Evolutionary conservation across 352 stramenopile genomes (phyloP), one percentile per base, ranked within the genome.

Genomic region (Globisporangium nodosum): DNA sequence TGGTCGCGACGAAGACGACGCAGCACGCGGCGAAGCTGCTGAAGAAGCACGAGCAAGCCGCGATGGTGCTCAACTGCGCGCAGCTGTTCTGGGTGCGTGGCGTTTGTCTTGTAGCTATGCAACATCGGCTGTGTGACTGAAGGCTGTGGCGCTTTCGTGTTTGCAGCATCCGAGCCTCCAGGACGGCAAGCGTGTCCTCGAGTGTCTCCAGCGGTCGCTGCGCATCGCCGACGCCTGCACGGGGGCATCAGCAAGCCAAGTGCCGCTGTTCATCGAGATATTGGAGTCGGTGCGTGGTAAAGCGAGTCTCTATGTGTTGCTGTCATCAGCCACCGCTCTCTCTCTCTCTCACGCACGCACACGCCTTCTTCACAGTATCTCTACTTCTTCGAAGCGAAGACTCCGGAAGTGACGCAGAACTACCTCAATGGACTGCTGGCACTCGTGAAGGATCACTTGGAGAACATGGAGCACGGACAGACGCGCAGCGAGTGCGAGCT

Each of bases 241-340:
- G 21, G 71, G 73, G 5, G 70, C 81, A 0, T 86, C 90, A 18
- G 79, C 85, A 7, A 77, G 73, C 6, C 94, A 98, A 71, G 83
- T 98, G 5, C 64, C 77, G 12, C 78, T 99, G 12, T 99, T 99
- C 74, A 87, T 99, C 6, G 96, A 99, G 63, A 97, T 98, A 39
- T 66, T 99, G 7, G 94, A 99, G 56, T 62, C 77, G 50, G 83
- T 92, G 73, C 49, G 74, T 76, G 15, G 2, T 37, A 9, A 27
- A 54, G 1, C 45, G 24, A 11, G 4, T 42, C 64, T 0, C 31
- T 3, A 18, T 58, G 7, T 12, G 8, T 31, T 47, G 15, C 27
- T 49, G 39, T 6, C 27, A 5, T 31, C 30, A 8, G 6, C 11
- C 20, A 27, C 11, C 20, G 11, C 24, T 7, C 54, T 50, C 8